phyloP scores from a whole-genome alignment of 805 yeast species.

The Komagataella pseudopastoris region DNA sequence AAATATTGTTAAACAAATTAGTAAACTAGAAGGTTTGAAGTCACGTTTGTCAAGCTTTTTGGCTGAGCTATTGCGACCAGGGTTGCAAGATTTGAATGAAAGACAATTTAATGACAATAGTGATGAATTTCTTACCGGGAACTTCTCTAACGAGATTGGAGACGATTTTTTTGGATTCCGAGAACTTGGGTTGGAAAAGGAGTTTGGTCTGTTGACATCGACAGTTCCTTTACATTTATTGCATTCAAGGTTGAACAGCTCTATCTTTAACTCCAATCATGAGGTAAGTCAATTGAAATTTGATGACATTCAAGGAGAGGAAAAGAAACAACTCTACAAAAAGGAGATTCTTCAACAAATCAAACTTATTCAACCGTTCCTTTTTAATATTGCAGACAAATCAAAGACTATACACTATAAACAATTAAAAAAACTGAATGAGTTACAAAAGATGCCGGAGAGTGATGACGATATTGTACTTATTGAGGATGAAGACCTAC shows the following conservation, averaged over 20 bases:
- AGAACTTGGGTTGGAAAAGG: conserved; percentile 87
- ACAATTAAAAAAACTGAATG: conserved; percentile 27
- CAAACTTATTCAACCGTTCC: conserved; percentile 46
- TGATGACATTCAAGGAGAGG: conserved; percentile 50
- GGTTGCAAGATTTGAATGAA: conserved; percentile 55
- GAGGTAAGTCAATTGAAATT: conserved; percentile 37
- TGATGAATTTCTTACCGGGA: conserved; percentile 91
- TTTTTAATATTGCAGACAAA: conserved; percentile 23
- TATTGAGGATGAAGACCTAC: conserved; percentile 76
- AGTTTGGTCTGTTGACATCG: conserved; percentile 70
- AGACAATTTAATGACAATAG: conserved; percentile 77
- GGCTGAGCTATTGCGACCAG: conserved; percentile 75
- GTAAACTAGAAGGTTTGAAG: conserved; percentile 57
- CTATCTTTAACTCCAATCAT: conserved; percentile 31
- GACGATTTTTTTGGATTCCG: conserved; percentile 97
- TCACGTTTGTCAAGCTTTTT: conserved; percentile 55
- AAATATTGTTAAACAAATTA: conserved; percentile 53
- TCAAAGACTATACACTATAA: conserved; percentile 26
- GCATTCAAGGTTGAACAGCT: conserved; percentile 59
- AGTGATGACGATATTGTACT: conserved; percentile 32
- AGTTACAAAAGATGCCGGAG: conserved; percentile 16
- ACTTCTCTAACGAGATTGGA: conserved; percentile 84
- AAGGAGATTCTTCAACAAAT: conserved; percentile 38
- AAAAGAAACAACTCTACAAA: conserved; percentile 37
- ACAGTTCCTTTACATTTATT: conserved; percentile 83